Evolutionary conservation across 768 basidiomycete genomes (phyloP).

Genomic region (Coprinellus aureogranulatus): DNA sequence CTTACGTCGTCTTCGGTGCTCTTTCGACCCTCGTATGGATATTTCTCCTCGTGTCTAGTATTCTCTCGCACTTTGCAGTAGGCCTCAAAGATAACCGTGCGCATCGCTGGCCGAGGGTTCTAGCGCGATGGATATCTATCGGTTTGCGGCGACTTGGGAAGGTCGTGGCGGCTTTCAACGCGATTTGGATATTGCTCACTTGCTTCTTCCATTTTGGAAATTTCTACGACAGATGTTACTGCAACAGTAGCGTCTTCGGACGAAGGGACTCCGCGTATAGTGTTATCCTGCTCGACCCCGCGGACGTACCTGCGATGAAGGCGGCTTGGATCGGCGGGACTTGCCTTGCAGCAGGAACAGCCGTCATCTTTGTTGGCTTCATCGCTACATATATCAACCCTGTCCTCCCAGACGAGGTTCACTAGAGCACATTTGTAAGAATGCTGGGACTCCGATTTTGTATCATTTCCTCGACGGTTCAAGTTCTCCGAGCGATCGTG

Average conservation of each 20-base stretch:
- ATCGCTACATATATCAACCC: background rate
- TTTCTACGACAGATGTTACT: conserved; percentile 34
- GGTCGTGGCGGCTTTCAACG: conserved; percentile 26
- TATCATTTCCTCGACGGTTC: too few species aligned
- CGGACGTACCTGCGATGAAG: conserved; percentile 25
- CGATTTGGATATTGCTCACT: conserved; percentile 27
- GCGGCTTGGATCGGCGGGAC: conserved; percentile 38
- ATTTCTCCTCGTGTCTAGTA: conserved; percentile 26
- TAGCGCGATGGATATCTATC: conserved; percentile 19
- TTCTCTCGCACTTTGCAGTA: conserved; percentile 24
- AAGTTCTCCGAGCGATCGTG: too few species aligned
- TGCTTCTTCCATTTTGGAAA: conserved; percentile 33
- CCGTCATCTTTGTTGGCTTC: background rate
- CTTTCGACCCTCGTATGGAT: conserved; percentile 33
- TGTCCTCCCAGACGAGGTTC: background rate
- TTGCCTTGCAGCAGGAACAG: background rate
- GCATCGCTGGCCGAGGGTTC: conserved; percentile 1
- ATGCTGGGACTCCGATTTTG: too few species aligned
- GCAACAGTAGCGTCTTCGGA: conserved; percentile 32
- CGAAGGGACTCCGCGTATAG: conserved; percentile 24
- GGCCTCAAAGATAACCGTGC: background rate
- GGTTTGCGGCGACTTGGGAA: conserved; percentile 29
- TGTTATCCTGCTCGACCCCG: conserved; percentile 19
- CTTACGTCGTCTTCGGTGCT: conserved; percentile 29
- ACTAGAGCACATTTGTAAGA: too few species aligned